Percentiles rank a stretch among this genome's conserved stretches.
Evolutionary conservation across 495 filamentous ascomycete genomes (phyloP).

Genomic region (Venustampulla echinocandica): DNA sequence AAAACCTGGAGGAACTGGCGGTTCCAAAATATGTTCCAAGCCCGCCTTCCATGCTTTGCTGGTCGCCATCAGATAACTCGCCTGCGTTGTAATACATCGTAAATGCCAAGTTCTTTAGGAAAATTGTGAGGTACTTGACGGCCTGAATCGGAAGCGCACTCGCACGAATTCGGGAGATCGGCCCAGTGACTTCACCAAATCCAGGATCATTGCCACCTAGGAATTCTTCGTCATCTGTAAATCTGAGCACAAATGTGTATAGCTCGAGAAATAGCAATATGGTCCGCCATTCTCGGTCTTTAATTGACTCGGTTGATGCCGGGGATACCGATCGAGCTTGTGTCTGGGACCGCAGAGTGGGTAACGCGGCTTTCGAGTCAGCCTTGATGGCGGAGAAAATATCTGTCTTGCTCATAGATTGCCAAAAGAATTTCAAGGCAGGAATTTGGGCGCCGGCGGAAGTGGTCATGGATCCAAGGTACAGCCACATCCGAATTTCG

Average conservation of each 20-base stretch:
- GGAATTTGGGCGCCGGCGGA: conserved; percentile 42
- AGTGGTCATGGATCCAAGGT: conserved; percentile 61
- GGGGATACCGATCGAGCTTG: conserved; percentile 16
- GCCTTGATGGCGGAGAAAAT: conserved; percentile 57
- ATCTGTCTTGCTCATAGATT: conserved; percentile 55
- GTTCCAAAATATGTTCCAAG: conserved; percentile 49
- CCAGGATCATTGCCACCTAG: conserved; percentile 33
- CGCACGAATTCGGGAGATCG: conserved; percentile 38
- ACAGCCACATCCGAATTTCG: conserved; percentile 95
- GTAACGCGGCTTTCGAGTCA: conserved; percentile 49
- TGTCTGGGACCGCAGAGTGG: conserved; percentile 41
- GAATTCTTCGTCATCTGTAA: conserved; percentile 91
- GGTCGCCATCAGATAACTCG: conserved; percentile 51
- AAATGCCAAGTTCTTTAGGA: conserved; percentile 90
- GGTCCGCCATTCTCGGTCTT: conserved; percentile 76
- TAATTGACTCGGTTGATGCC: conserved; percentile 13
- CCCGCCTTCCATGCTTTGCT: conserved; percentile 35
- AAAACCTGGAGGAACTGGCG: conserved; percentile 12
- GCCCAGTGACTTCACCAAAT: conserved; percentile 27
- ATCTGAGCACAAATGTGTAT: conserved; percentile 81
- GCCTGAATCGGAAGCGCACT: conserved; percentile 64
- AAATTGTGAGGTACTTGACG: conserved; percentile 65
- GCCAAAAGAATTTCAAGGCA: conserved; percentile 85
- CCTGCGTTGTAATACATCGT: conserved; percentile 77
- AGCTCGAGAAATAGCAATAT: conserved; percentile 88